Evolutionary conservation across 78 protist species (phyloP), one percentile per base, ranked within the genome.

Genomic region (Dictyostelium purpureum): DNA sequence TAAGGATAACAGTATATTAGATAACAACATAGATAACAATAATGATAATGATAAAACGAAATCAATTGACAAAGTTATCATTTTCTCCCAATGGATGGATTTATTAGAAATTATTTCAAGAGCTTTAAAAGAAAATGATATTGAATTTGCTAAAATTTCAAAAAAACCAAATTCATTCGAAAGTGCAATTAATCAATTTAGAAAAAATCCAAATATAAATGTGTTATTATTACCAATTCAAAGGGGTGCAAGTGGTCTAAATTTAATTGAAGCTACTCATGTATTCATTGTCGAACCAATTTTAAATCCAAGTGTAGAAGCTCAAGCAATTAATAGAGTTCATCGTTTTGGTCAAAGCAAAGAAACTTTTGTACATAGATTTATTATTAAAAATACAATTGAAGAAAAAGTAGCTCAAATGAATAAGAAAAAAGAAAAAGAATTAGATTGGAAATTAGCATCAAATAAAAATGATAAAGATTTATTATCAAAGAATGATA

Each of bases 271-370:
- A 26, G 97, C 97, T 11, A 81, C 89, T 24, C 94, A 90, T 38
- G 87, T 95, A 33, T 33, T 95, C n/a, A 49, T 87, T 14, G 89
- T 91, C 26, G 97, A 95, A 73, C 97, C 97, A 12, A 19, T 91
- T 3, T 61, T 94, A 37, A 66, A 94, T 61, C 82, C 77, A 4
- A 80, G 82, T 37, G 75, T 80, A 16, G 94, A 91, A 63, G 42
- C 45, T 45, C 96, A 94, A 63, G 96, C 96, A 1, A 47, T 94
- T 35, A 73, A 77, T 26, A 70, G 96, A 26, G 77, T 91, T 7
- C 96, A 94, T 37, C 79, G 96, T 40, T 90, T 91, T 35, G 90
- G 93, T 28, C 96, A 94, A 82, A 59, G 38, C 3, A 69, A 73
- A 11, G 93, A 92, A 26, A 95, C 97, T 28, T 88, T 26, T 31